Conservation (phyloP, 352 stramenopile genomes). For the Phytophthora multivora region DNA sequence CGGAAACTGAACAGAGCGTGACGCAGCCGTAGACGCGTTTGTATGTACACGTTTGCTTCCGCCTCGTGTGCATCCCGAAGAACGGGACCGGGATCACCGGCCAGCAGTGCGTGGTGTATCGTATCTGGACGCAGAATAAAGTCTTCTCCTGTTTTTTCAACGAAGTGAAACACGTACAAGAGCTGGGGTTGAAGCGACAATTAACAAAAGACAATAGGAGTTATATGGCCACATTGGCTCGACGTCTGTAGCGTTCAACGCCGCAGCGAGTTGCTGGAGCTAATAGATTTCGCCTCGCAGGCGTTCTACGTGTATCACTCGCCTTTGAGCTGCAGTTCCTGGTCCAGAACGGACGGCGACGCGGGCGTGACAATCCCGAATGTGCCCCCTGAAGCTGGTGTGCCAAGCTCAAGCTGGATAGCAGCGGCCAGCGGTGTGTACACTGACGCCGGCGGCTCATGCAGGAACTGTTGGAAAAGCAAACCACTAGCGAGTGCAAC, state of each 20-base stretch:
- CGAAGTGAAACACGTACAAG: conserved; percentile 10
- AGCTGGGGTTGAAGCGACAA: conserved; percentile 18
- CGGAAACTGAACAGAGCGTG: conserved; percentile 13
- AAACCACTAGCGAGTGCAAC: conserved; percentile 54
- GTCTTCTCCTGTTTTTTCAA: conserved; percentile 4
- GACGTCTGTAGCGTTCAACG: conserved; percentile 9
- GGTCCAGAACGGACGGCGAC: conserved; percentile 13
- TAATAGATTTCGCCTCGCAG: conserved; percentile 12
- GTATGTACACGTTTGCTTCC: conserved; percentile 22
- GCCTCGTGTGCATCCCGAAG: conserved; percentile 5
- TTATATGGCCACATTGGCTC: conserved; percentile 10
- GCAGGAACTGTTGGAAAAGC: conserved; percentile 63
- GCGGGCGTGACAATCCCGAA: conserved; percentile 29
- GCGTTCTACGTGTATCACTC: conserved; percentile 6
- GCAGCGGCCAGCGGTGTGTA: conserved; percentile 38
- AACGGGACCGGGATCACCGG: background rate
- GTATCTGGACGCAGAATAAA: conserved; percentile 15
- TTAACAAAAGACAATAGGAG: conserved; percentile 23
- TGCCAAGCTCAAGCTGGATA: conserved; percentile 35
- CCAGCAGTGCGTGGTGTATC: conserved; percentile 22
- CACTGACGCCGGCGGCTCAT: conserved; percentile 40
- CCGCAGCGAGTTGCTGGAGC: background rate
- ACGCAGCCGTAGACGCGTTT: conserved; percentile 28
- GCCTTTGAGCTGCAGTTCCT: conserved; percentile 26
- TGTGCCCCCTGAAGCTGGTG: conserved; percentile 16